Base-by-base conservation (phyloP, 83 land plant genomes). In the Picea abies region DNA sequence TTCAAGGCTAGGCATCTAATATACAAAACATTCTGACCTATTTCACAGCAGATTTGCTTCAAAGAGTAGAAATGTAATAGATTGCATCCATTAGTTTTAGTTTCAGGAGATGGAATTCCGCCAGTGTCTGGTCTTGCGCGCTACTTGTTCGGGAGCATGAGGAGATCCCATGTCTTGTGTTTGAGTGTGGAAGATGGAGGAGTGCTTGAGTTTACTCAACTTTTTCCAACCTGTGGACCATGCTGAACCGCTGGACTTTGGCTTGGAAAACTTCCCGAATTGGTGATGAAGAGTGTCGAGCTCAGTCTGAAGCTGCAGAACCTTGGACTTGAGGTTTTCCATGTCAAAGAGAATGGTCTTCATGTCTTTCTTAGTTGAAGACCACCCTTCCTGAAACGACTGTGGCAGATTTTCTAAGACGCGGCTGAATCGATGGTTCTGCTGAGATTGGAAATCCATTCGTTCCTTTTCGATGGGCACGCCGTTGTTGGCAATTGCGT, bases 301-400 rank as follows among this genome's bases (percentile, higher is more conserved):
- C 41, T 93, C 93, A 63, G 62, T 87, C 77, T 93, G 95, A 8
- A 93, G 88, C 80, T 93, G 93, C 22, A 84, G 17, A 80, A 90
- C 89, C 87, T 93, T 93, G 37, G 93, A 80, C 80, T 90, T 89
- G 83, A 93, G 66, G 52, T 83, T 90, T 82, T 93, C 89, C 22
- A 93, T 88, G 85, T 93, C 95, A 62, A 93, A 93, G 70, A 90
- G 89, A 60, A 93, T 90, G 32, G 93, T 89, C 72, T 90, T 90
- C 60, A 93, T 93, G 82, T 93, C 95, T 80, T 93, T 93, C 85
- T 93, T 93, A 5, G 95, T 93, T 0, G 90, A 39, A 4, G 91
- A 80, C 95, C 95, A 93, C 35, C 95, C 95, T 84, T 93, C 95
- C 83, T 93, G 95, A 86, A 93, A 93, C 12, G 95, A 90, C 60